Base-by-base conservation (phyloP, 495 filamentous ascomycete species). In the Penicillium malachiteum region DNA sequence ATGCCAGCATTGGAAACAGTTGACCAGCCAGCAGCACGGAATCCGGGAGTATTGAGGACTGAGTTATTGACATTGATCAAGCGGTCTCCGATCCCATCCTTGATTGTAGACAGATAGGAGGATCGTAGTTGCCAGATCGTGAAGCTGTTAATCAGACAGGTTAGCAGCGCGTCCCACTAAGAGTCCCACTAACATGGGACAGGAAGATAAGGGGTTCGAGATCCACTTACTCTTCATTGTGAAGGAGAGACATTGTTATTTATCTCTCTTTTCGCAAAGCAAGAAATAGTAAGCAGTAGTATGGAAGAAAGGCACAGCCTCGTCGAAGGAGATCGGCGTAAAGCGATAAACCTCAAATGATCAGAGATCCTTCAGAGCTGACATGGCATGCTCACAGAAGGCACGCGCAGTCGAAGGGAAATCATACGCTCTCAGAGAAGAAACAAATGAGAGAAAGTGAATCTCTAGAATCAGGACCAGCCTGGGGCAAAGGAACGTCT, bases 21-120 rank as follows among this genome's bases (percentile, higher is more conserved):
- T 31, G 86, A 84, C 95, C 95, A 97, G 62, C 95, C 94, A 42
- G 93, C 92, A 33, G 91, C 87, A 67, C 94, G 93, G 75, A 96
- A 97, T 47, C 91, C 91, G n/a, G 91, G 89, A 18, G 90, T 87
- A 65, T 96, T 97, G 55, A 98, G 83, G 54, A 96, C 85, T 56
- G 86, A 80, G 60, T 92, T 87, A 69, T 97, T 93, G 56, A 98
- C 84, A 38, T 88, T 94, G 65, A 98, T 96, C 16, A 98, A 82
- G 37, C 94, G 87, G 68, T 98, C 94, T 46, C 95, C 94, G 38
- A 97, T 92, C 46, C 95, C 94, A 72, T 98, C 94, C 71, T 91
- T 91, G 55, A 96, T 89, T 40, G 87, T 83, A 43, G 88, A 87
- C 5, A 98, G 86, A 66, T 97, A 98, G 50, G 90, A 89, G 11